Base-by-base conservation (phyloP, 371 early-diverging fungal species). In the Blastocladiella emersonii region DNA sequence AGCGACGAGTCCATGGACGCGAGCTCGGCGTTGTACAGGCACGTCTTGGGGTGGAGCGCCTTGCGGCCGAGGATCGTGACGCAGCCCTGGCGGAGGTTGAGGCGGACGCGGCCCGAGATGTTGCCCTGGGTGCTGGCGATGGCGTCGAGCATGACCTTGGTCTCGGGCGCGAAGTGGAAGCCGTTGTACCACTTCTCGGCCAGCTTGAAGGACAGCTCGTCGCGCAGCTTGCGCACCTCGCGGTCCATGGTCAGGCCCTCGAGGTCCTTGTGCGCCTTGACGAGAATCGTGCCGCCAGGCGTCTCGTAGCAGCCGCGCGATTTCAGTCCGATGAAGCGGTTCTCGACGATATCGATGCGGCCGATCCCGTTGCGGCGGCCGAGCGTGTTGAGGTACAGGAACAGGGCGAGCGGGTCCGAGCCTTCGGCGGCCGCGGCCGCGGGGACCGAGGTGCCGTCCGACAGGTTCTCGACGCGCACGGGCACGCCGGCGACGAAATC, bases 271-370 rank as follows among this genome's bases (percentile, higher is more conserved):
- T 96, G 97, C 19, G 95, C 95, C 44, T 84, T 84, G 69, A 90
- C 90, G 64, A 96, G 79, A 64, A 96, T 90, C 55, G 95, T 95
- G 61, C 95, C 97, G 61, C 91, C 95, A 59, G 97, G 97, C 45
- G 95, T 93, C 76, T 96, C 97, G 83, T 96, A 96, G 78, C 95
- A 96, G 67, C 94, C 97, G 62, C 95, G 90, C 61, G 92, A 91
- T 82, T 97, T 97, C 81, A 97, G 91, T 63, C 97, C 97, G 65
- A 97, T 93, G 78, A 93, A 97, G 51, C 97, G 87, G 76, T 93
- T 93, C 79, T 97, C 95, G 61, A 97, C 97, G 76, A 97, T 95
- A 72, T 97, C 97, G 65, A 97, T 85, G 72, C 95, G 89, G 59
- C 97, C 97, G 65, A 97, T 84, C 64, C 97, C 97, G 78, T 97